These are phyloP conservation scores for Colletotrichum caudatum DNA, from an alignment of 2,329 filamentous ascomycete species.

Conservation along the genomic window DNA sequence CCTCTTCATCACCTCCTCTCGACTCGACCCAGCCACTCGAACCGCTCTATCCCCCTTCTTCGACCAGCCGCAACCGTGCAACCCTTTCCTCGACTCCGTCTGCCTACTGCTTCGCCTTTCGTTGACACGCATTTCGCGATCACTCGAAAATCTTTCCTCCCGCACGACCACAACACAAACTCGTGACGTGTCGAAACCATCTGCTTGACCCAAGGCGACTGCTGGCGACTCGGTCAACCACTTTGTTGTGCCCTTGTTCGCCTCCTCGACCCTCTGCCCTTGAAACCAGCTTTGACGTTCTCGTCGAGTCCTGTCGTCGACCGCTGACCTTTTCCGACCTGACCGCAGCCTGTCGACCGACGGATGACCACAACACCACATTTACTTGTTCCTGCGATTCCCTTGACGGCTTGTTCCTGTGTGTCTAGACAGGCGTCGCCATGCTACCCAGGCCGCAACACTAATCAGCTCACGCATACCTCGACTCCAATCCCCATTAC, in stretches of 20 bases:
- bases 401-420: constrained; percentile 42
- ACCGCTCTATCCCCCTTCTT: constrained; percentile 46
- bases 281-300: constrained; percentile 15
- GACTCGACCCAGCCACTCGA: constrained; percentile 40
- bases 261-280: constrained; percentile 25
- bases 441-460: constrained; percentile 67
- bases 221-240: constrained; percentile 3
- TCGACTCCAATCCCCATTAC: constrained; percentile 51
- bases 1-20: constrained; percentile 33
- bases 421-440: constrained; percentile 65
- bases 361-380: constrained; percentile 35
- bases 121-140: constrained; percentile 43
- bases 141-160: constrained; percentile 40
- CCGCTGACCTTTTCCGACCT: constrained; percentile 18
- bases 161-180: constrained; percentile 13
- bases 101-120: constrained; percentile 38
- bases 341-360: constrained; percentile 12
- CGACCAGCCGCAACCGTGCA: constrained; percentile 48
- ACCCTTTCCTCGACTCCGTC: constrained; percentile 45
- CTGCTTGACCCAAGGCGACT: not conserved
- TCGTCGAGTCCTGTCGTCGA: constrained; percentile 29
- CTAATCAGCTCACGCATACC: constrained; percentile 60
- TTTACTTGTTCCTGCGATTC: constrained; percentile 28
- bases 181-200: constrained; percentile 15
- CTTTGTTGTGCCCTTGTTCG: constrained; percentile 5